Conservation (phyloP, 148 eudicot genomes). For the Persicaria tinctoria region DNA sequence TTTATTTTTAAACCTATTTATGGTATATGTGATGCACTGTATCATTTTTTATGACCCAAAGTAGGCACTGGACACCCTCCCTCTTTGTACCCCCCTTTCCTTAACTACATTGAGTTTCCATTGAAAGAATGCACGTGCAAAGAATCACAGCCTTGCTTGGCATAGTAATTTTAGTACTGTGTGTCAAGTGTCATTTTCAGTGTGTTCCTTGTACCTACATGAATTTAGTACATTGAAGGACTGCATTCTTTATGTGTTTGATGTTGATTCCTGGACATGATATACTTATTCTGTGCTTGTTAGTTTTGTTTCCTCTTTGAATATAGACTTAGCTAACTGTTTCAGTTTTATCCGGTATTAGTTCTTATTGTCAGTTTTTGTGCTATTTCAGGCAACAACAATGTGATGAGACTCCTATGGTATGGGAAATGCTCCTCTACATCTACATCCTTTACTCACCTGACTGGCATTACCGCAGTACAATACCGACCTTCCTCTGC, state of each 20-base stretch:
- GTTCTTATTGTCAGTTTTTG: background rate
- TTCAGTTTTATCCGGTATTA: background rate
- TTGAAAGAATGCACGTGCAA: background rate
- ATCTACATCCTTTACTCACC: conserved; percentile 92
- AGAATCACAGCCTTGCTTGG: background rate
- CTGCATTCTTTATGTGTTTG: background rate
- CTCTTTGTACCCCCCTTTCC: background rate
- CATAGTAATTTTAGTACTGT: background rate
- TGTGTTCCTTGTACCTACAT: background rate
- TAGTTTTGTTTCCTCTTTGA: background rate
- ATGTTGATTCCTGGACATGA: background rate
- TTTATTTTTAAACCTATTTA: background rate
- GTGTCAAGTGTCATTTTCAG: background rate
- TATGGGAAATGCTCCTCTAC: conserved; percentile 95
- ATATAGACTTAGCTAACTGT: background rate
- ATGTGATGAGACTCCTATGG: conserved; percentile 94
- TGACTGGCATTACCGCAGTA: conserved; percentile 93
- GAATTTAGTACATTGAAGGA: background rate
- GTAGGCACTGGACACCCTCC: background rate
- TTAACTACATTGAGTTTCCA: background rate
- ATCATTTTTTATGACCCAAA: background rate
- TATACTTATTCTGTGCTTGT: background rate
- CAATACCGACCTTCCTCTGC: conserved; percentile 30
- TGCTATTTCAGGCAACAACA: conserved; percentile 63
- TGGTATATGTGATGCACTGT: background rate